phyloP scores from a whole-genome alignment of 1,139 yeast species.

The Starmera stellimalicola region DNA sequence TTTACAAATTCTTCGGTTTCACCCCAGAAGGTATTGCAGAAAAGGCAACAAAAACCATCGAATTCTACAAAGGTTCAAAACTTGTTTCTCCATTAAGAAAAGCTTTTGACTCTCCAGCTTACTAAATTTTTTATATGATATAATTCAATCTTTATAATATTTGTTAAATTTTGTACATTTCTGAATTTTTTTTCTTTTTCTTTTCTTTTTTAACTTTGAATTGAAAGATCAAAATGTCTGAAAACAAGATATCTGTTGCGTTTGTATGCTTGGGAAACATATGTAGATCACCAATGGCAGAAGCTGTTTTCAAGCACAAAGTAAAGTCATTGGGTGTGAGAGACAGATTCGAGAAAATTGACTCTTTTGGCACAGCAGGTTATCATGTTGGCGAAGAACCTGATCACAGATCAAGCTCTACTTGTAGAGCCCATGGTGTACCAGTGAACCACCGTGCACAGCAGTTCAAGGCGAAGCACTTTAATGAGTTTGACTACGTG shows the following conservation, averaged over 20 bases:
- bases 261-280: slow-evolving; percentile 91
- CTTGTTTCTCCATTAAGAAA: slow-evolving; percentile 69
- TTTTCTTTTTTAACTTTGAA: neutral
- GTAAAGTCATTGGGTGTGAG: slow-evolving; percentile 41
- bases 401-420: slow-evolving; percentile 60
- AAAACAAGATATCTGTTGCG: slow-evolving; percentile 49
- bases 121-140: slow-evolving; percentile 3
- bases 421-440: slow-evolving; percentile 65
- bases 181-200: neutral
- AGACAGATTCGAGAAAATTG: slow-evolving; percentile 42
- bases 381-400: slow-evolving; percentile 81
- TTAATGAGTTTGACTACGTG: slow-evolving; percentile 66
- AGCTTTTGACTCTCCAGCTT: slow-evolving; percentile 41
- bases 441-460: slow-evolving; percentile 73
- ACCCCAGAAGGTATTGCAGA: slow-evolving; percentile 89
- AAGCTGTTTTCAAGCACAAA: slow-evolving; percentile 69
- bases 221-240: neutral
- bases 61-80: slow-evolving; percentile 72
- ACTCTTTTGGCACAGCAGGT: slow-evolving; percentile 84
- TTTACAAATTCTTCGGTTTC: slow-evolving; percentile 82
- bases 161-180: neutral
- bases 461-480: slow-evolving; percentile 50
- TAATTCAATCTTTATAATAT: neutral
- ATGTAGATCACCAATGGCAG: slow-evolving; percentile 98
- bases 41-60: slow-evolving; percentile 73